A percentile compares a stretch with the other conserved stretches of the same genome.
phyloP scores from a whole-genome alignment of 2,329 filamentous ascomycete species.

The Chaetomium sp. region DNA sequence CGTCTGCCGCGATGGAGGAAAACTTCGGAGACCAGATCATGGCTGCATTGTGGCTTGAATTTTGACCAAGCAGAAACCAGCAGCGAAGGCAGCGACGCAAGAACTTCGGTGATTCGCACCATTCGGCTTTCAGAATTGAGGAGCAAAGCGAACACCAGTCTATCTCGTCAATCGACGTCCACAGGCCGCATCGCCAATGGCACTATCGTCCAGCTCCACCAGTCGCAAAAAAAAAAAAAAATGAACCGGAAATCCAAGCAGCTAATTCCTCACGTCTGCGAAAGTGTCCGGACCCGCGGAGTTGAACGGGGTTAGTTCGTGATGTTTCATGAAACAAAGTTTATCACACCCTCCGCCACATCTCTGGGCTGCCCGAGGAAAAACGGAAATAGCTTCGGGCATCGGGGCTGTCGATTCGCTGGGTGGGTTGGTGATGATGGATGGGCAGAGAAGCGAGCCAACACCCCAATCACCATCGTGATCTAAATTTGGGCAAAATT shows the following conservation, averaged over 20 bases:
- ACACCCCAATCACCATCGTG: conserved; percentile 9
- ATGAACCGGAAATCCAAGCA: not conserved
- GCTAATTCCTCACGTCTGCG: not conserved
- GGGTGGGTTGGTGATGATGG: not conserved
- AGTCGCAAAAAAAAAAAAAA: not conserved
- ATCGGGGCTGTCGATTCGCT: not conserved
- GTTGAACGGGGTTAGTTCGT: not conserved
- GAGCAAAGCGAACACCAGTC: no score
- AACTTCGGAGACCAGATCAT: not conserved
- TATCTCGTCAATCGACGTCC: not conserved
- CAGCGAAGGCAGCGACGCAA: not conserved
- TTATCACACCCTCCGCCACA: conserved; percentile 5
- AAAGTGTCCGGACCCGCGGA: not conserved
- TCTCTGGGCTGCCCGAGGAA: not conserved
- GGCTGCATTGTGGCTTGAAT: not conserved
- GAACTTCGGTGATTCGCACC: not conserved
- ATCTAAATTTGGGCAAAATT: conserved; percentile 15
- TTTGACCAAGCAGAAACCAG: no score
- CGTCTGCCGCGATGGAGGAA: no score
- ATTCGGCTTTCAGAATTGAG: no score
- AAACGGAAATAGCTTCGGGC: conserved; percentile 3
- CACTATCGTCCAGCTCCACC: not conserved
- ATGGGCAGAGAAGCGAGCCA: not conserved
- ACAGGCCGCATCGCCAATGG: not conserved
- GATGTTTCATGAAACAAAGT: conserved; percentile 9